Base-by-base conservation (phyloP, 2,329 filamentous ascomycete species). In the Pseudohalonectria lignicola region DNA sequence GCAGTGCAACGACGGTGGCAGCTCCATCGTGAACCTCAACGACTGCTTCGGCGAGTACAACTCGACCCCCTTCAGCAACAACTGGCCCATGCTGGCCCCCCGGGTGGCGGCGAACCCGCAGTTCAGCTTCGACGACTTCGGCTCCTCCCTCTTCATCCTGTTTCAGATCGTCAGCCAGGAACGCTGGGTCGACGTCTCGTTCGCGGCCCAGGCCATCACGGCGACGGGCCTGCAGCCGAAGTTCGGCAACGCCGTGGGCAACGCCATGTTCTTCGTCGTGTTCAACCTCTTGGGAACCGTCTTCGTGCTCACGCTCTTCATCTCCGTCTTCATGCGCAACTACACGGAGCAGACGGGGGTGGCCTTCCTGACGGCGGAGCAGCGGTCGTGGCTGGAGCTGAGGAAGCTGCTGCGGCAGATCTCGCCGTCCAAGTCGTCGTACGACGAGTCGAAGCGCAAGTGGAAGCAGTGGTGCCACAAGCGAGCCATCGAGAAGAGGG, bases 81-180 rank as follows among this genome's bases (percentile, higher is more conserved):
- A 75, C 34, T 98, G 90, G 88, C 63, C 80, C 8, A 72, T 98
- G 41, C 65, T 95, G 9, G 82, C 87, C 2, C 92, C 92, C 5
- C 77, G 92, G 39, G 76, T 82, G 34, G 86, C 82, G 10, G 61
- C 74, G 2, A 96, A 98, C 50, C 77, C 81, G 0, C 94, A 77
- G 53, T 96, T 82, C 61, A 82, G 82, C 56, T 98, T 98, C 53
- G 92, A 98, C 57, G 83, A 93, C 53, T 98, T 98, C 51, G 85
- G 82, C n/a, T 76, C 85, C 39, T 83, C 90, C 0, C 69, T 98
- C 25, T 96, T 96, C 64, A 93, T 94, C 44, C 82, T 98, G 42
- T 98, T 95, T 64, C 88, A 96, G 57, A 95, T 98, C 60, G 90
- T 96, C 31, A 96, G 90, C 37, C 92, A 98, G 59, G 93, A 98